phyloP scores from a whole-genome alignment of 306 rosid genomes.

The Vicia sativa region DNA sequence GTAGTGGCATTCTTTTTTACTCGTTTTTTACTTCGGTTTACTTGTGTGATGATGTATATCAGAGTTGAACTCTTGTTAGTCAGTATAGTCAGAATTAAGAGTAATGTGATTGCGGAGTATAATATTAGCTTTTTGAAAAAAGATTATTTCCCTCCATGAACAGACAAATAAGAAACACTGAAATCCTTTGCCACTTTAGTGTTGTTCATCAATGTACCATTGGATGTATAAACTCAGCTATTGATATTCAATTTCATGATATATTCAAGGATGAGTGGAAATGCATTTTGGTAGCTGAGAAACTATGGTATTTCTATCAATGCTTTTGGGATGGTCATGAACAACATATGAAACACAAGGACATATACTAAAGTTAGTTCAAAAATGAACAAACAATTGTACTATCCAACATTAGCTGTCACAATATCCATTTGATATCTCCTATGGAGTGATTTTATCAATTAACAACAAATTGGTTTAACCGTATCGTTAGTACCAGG shows the following conservation, averaged over 20 bases:
- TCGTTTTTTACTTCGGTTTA: slow-evolving; percentile 37
- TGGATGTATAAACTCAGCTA: slow-evolving; percentile 28
- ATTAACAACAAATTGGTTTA: neutral
- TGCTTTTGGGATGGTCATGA: neutral
- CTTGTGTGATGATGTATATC: slow-evolving; percentile 60
- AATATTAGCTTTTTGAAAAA: slow-evolving; percentile 39
- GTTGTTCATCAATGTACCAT: slow-evolving; percentile 20
- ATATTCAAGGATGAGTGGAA: neutral
- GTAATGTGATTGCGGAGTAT: slow-evolving; percentile 61
- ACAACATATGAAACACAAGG: neutral
- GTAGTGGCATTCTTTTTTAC: slow-evolving; percentile 66
- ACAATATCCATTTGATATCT: slow-evolving; percentile 26
- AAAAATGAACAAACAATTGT: neutral
- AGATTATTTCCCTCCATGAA: slow-evolving; percentile 29
- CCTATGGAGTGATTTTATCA: slow-evolving; percentile 4
- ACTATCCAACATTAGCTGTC: neutral
- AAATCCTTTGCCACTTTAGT: slow-evolving; percentile 15
- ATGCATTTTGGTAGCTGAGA: no score
- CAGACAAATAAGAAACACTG: slow-evolving; percentile 35
- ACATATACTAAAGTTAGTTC: neutral
- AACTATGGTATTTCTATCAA: no score
- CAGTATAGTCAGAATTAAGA: slow-evolving; percentile 57
- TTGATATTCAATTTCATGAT: slow-evolving; percentile 31
- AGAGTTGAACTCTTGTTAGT: slow-evolving; percentile 56
- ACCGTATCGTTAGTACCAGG: slow-evolving; percentile 3